A percentile compares a stretch with the other conserved stretches of the same genome.
Conservation (phyloP, 495 filamentous ascomycete species). For the Cetradonia linearis region DNA sequence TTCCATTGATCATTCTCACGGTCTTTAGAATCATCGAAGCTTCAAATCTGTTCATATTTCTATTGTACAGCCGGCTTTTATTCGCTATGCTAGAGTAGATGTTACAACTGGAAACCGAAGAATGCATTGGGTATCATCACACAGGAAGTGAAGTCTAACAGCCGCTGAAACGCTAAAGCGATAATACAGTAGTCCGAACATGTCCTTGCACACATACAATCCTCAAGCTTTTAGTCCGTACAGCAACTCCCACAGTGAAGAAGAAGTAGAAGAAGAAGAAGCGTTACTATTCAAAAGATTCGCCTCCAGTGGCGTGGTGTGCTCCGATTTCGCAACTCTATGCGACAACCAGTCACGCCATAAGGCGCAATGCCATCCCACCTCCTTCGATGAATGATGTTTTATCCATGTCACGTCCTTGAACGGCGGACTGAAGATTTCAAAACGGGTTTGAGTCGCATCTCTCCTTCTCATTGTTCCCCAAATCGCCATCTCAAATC, state of each 20-base stretch:
- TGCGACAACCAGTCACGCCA: not conserved
- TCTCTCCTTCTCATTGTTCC: conserved; percentile 20
- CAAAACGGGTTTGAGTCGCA: not conserved
- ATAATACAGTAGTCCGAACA: not conserved
- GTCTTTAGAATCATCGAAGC: not conserved
- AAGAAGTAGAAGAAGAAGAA: no score
- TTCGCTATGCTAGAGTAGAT: not conserved
- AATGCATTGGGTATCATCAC: conserved; percentile 13
- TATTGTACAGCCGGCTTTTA: not conserved
- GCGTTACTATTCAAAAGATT: not conserved
- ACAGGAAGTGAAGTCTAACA: conserved; percentile 5
- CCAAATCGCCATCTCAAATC: conserved; percentile 49
- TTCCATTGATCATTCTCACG: not conserved
- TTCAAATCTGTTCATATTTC: not conserved
- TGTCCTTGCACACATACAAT: not conserved
- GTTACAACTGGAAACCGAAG: not conserved
- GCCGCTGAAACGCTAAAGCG: not conserved
- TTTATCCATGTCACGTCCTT: not conserved
- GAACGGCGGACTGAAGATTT: not conserved
- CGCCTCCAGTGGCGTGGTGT: not conserved
- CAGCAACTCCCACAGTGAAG: no score
- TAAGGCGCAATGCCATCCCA: not conserved
- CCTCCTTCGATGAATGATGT: not conserved
- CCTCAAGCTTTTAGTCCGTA: not conserved
- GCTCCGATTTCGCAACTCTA: not conserved